Evolutionary conservation across 805 yeast species (phyloP).

Genomic region (Candida verbasci): DNA sequence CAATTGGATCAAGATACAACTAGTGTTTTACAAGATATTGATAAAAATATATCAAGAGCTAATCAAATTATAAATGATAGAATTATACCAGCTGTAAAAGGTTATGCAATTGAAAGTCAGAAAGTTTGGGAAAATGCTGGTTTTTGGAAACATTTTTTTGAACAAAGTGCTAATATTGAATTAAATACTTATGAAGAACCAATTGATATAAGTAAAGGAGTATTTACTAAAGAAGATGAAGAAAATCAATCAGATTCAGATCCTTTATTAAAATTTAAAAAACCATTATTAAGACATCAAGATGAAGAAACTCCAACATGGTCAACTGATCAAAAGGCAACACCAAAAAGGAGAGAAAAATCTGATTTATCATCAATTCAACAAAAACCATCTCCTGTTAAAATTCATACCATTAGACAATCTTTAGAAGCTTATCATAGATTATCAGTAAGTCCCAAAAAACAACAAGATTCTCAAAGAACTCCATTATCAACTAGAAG

Average conservation of each 20-base stretch:
- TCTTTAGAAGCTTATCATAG: constrained; percentile 27
- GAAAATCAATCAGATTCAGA: constrained; percentile 5
- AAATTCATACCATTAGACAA: constrained; percentile 26
- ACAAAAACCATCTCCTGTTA: constrained; percentile 12
- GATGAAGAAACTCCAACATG: constrained; percentile 34
- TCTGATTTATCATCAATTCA: constrained; percentile 1
- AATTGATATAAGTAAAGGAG: constrained; percentile 19
- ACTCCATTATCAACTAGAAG: constrained; percentile 22
- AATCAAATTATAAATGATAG: constrained; percentile 64
- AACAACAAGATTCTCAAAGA: constrained; percentile 14
- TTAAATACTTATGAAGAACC: constrained; percentile 50
- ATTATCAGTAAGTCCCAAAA: constrained; percentile 29
- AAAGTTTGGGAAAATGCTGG: constrained; percentile 62
- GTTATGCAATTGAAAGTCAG: constrained; percentile 54
- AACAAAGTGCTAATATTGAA: constrained; percentile 66
- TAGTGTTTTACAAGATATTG: constrained; percentile 70
- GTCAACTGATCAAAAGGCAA: constrained; percentile 28
- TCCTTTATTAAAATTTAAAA: constrained; percentile 6
- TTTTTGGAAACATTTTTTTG: constrained; percentile 78
- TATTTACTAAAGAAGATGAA: constrained; percentile 10
- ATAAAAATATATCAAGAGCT: constrained; percentile 63
- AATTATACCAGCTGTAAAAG: constrained; percentile 62
- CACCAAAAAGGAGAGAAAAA: constrained; percentile 17
- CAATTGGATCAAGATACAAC: constrained; percentile 78
- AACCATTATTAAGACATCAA: constrained; percentile 8